Evolutionary conservation across 2,329 filamentous ascomycete species (phyloP), one percentile per base, ranked within the genome.

Genomic region (Byssochlamys sp.): DNA sequence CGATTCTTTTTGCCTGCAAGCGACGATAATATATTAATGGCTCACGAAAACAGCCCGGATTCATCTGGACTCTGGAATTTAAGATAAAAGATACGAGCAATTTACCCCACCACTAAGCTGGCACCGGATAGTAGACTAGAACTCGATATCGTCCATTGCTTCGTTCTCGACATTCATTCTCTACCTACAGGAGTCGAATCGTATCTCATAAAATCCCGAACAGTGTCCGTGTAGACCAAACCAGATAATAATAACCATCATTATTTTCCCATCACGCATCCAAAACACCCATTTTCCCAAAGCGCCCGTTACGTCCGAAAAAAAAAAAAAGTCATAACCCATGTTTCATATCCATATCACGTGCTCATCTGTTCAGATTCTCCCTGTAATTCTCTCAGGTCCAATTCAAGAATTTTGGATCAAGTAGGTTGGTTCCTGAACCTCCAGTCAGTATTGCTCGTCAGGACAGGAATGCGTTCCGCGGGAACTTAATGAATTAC

Each of bases 381-480:
- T 19, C 35, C 14, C 35, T 7, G 19, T 19, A 45, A 10, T 31
- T 14, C 14, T 45, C 12, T 33, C 31, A 10, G 35, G 14, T 19
- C 35, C 35, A 6, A 5, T 45, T n/a, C 33, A n/a, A 45, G 57
- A 61, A 54, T 49, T 57, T 53, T 62, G 65, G 63, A 62, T 68
- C 63, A 67, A 24, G 45, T 12, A 24, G n/a, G 33, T 28, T 49
- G 28, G 14, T 25, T 11, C 26, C 26, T 28, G 53, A 28, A 19
- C 25, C n/a, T 12, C n/a, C 33, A 39, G n/a, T 55, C 35, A 39
- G 25, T 28, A 33, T 29, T 50, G n/a, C 52, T 25, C 29, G 39
- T 60, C 58, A 53, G 59, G 58, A 62, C 61, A 60, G 58, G 64
- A 51, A 66, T 58, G 55, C 58, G n/a, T 39, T 54, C 33, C 6